A percentile compares a stretch with the other conserved stretches of the same genome.
Evolutionary conservation across 163 green algal species (phyloP).

Genomic region (Trebouxiophyceae sp.): DNA sequence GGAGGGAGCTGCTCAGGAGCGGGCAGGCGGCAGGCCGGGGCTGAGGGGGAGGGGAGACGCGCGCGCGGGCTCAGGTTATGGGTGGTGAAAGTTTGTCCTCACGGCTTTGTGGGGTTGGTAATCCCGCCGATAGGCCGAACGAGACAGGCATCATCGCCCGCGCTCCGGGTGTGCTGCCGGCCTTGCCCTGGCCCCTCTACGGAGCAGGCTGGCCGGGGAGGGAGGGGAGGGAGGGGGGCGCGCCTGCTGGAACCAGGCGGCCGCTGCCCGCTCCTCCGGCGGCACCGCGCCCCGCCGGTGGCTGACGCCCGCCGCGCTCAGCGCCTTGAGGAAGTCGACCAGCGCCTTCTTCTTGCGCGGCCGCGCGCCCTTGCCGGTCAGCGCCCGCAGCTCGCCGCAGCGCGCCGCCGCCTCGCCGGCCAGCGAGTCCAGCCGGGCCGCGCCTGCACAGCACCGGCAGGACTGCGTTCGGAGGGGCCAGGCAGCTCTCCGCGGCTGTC

Average conservation of each 20-base stretch:
- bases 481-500: no score
- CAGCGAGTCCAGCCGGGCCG: constrained; percentile 39
- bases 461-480: no score
- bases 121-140: constrained; percentile 9
- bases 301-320: constrained; percentile 58
- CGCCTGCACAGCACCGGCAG: no score
- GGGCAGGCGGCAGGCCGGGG: no score
- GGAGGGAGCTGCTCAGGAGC: no score
- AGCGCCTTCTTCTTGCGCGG: constrained; percentile 90
- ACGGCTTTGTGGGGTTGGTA: constrained; percentile 8
- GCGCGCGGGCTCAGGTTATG: constrained; percentile 13
- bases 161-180: no score
- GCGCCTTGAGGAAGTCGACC: constrained; percentile 54
- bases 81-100: constrained; percentile 11
- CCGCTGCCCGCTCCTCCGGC: constrained; percentile 35
- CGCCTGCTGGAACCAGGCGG: constrained; percentile 60
- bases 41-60: no score
- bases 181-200: no score
- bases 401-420: constrained; percentile 39
- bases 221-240: not conserved
- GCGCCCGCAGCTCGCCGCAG: constrained; percentile 38
- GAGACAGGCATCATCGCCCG: constrained; percentile 12
- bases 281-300: constrained; percentile 37
- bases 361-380: constrained; percentile 54
- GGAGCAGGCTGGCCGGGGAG: not conserved